Base-by-base conservation (phyloP, 768 basidiomycete species). In the Artomyces pyxidatus region DNA sequence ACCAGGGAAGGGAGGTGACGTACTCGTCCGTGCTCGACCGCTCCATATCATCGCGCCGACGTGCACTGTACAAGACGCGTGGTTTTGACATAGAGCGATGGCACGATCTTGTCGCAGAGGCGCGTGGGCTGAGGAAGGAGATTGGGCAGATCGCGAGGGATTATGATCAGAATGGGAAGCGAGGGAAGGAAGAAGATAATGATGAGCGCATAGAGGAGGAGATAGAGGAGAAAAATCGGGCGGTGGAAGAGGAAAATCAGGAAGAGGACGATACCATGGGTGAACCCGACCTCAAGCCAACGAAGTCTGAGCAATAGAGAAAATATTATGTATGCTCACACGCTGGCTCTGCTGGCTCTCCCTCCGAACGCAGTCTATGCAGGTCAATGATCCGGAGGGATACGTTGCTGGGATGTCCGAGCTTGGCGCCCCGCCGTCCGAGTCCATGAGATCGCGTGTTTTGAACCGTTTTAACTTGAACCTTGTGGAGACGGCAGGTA, bases 61-160 rank as follows among this genome's bases (percentile, higher is more conserved):
- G 77, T 45, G 65, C 70, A 4, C 62, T 83, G 40, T 85, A 85
- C 61, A 71, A 72, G 52, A 55, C 72, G 23, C 74, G 72, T 22
- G 81, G 80, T 1, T 63, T 85, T 17, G 78, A 85, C 57, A 73
- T 83, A 26, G 82, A 82, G 23, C 65, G 63, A 16, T 84, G 78
- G 78, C 60, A 68, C 40, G 82, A 83, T 28, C 63, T 78, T 26
- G 63, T 75, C 5, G 61, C 63, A 9, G 81, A 83, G 58, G 70
- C 65, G 23, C 78, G 70, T 59, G 59, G 63, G 5, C 59, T 85
- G 29, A 65, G 71, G 30, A 65, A 63, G 43, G 80, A 84, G 55
- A 81, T 83, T 48, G 62, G 67, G 25, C 67, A 71, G 45, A 80
- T 85, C 50, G 75, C 78, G 23, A 70, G 76, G 55, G 82, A 85